phyloP scores from a whole-genome alignment of 768 basidiomycete species.

The Guyanaporus albipodus region DNA sequence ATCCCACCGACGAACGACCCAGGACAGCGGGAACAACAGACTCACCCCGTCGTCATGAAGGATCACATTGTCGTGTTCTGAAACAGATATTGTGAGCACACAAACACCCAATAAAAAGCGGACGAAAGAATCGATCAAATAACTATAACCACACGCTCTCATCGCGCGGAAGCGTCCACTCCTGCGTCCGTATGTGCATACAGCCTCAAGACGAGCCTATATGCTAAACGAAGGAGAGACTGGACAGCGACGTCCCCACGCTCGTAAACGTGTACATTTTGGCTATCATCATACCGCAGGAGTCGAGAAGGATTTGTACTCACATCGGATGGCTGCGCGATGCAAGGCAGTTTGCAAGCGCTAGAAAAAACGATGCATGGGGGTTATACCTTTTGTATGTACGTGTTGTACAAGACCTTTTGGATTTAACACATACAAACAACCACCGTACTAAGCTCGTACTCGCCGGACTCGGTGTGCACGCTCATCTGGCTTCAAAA shows the following conservation, averaged over 20 bases:
- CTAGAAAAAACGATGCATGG: too few relatives aligned
- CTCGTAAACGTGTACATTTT: slow-evolving; percentile 27
- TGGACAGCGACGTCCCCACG: slow-evolving; percentile 31
- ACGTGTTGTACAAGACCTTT: slow-evolving; percentile 23
- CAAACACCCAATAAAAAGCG: background rate
- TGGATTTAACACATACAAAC: slow-evolving; percentile 26
- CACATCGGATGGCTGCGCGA: slow-evolving; percentile 7
- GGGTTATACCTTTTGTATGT: slow-evolving; percentile 25
- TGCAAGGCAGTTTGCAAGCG: too few relatives aligned
- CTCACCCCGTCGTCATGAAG: slow-evolving; percentile 11
- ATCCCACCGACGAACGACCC: slow-evolving; percentile 24
- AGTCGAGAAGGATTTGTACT: slow-evolving; percentile 1
- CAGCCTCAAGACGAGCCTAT: slow-evolving; percentile 32
- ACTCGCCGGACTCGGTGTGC: too few relatives aligned
- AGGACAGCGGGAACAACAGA: background rate
- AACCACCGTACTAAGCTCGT: slow-evolving; percentile 22
- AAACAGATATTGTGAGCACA: slow-evolving; percentile 9
- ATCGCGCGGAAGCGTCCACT: slow-evolving; percentile 34
- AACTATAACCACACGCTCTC: slow-evolving; percentile 35
- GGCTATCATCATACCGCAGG: slow-evolving; percentile 28
- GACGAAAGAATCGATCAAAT: slow-evolving; percentile 25
- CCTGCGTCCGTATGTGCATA: slow-evolving; percentile 34
- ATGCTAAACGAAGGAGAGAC: slow-evolving; percentile 35
- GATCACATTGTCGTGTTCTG: slow-evolving; percentile 2
- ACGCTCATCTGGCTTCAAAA: too few relatives aligned